Conservation (phyloP, 257 asterid species). For the Cordia subcordata region DNA sequence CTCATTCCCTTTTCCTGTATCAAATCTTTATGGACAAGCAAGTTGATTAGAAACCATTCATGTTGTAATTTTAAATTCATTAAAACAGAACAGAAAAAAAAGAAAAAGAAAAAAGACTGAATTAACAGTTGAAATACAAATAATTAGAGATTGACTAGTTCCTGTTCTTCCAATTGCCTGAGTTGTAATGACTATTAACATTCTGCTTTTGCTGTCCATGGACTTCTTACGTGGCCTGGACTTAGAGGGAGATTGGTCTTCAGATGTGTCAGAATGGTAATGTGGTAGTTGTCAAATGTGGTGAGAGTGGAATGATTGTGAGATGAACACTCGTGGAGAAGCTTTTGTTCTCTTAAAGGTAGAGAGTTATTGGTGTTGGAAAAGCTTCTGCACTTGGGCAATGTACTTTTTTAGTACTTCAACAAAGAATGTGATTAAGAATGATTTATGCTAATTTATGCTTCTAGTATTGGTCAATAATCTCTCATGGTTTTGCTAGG, state of each 20-base stretch:
- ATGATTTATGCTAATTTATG: too few relatives aligned
- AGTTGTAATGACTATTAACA: slow-evolving; percentile 7
- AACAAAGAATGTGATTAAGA: too few relatives aligned
- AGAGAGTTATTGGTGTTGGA: too few relatives aligned
- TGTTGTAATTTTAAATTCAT: too few relatives aligned
- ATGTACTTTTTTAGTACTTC: too few relatives aligned
- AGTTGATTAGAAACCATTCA: too few relatives aligned
- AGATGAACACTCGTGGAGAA: slow-evolving; percentile 12
- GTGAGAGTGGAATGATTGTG: slow-evolving; percentile 8
- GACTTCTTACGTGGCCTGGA: slow-evolving; percentile 1
- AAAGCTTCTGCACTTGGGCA: neutral
- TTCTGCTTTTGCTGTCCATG: slow-evolving; percentile 7
- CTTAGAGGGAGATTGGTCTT: slow-evolving; percentile 7
- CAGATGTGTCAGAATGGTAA: slow-evolving; percentile 10
- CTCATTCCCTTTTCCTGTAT: too few relatives aligned
- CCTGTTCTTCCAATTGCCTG: slow-evolving; percentile 7
- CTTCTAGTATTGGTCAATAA: neutral
- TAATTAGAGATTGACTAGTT: neutral
- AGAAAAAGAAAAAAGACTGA: too few relatives aligned
- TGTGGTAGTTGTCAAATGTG: too few relatives aligned
- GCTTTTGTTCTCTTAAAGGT: slow-evolving; percentile 2
- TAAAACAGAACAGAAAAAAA: too few relatives aligned
- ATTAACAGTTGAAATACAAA: too few relatives aligned
- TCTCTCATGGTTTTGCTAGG: slow-evolving; percentile 34
- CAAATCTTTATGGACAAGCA: too few relatives aligned